Percentiles rank a stretch among this genome's conserved stretches.
Conservation (phyloP, 768 basidiomycete species). For the Pleurotus tuoliensis region DNA sequence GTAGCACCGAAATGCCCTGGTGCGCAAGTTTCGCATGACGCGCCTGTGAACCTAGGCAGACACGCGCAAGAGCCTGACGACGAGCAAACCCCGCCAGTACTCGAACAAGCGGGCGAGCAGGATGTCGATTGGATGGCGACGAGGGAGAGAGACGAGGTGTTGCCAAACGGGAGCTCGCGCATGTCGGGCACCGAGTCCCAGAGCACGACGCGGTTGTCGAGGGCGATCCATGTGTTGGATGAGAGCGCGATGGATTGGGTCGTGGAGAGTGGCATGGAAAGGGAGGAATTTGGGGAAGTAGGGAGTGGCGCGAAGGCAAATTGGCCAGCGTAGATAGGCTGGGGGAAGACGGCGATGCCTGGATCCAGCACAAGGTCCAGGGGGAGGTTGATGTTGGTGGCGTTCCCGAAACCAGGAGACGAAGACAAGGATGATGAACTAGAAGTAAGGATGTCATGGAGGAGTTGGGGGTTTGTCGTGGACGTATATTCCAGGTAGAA, state of each 20-base stretch:
- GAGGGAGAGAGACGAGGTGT: slow-evolving; percentile 33
- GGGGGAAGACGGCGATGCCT: slow-evolving; percentile 50
- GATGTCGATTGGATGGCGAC: slow-evolving; percentile 47
- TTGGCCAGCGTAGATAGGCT: slow-evolving; percentile 50
- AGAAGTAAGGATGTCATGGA: slow-evolving; percentile 53
- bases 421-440: slow-evolving; percentile 45
- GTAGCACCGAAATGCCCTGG: slow-evolving; percentile 64
- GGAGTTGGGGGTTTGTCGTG: slow-evolving; percentile 54
- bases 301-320: slow-evolving; percentile 47
- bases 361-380: slow-evolving; percentile 52
- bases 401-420: slow-evolving; percentile 53
- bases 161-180: slow-evolving; percentile 38
- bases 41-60: slow-evolving; percentile 63
- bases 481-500: slow-evolving; percentile 65
- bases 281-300: slow-evolving; percentile 30
- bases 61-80: slow-evolving; percentile 67
- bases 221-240: slow-evolving; percentile 51
- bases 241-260: slow-evolving; percentile 53
- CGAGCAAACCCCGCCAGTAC: slow-evolving; percentile 58
- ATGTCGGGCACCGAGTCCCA: slow-evolving; percentile 65
- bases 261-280: slow-evolving; percentile 35
- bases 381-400: slow-evolving; percentile 43
- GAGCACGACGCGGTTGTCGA: slow-evolving; percentile 49
- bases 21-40: slow-evolving; percentile 73
- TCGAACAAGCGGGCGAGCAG: slow-evolving; percentile 70